Base-by-base conservation (phyloP, 2,329 filamentous ascomycete genomes). In the Pseudogymnoascus sp. region DNA sequence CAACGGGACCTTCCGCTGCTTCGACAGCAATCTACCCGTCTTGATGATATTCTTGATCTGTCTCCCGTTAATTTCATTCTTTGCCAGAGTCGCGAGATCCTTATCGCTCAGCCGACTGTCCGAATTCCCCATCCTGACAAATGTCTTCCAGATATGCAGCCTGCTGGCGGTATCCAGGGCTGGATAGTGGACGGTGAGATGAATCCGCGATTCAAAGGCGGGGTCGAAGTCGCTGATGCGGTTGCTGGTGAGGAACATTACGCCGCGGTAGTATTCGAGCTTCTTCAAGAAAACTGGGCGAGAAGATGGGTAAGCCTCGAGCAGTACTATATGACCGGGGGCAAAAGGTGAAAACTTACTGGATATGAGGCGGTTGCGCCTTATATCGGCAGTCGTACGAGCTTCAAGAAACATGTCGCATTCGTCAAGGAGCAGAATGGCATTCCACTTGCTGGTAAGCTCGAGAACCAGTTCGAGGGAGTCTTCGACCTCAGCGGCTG, bases 401-500 rank as follows among this genome's bases (percentile, higher is more conserved):
- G 68, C 67, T 60, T 74, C 71, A 1, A 76, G 69, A 74, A 86
- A 86, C n/a, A 86, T 81, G 68, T 87, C 85, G 21, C 84, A 87
- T 76, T 91, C 88, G 70, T 91, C 88, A 1, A 91, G 81, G 3
- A 91, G 79, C 0, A 91, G 77, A 2, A 91, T 83, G 0, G 87
- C 87, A 54, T 87, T 86, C 88, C 88, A 91, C 1, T 81, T 81
- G 66, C 89, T 85, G 1, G 88, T 88, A 66, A 93, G 86, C 71
- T 90, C 86, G 66, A 93, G 80, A 64, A 89, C 87, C 65, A 83
- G 67, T 61, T 83, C 69, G 82, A 83, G 34, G 91, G 79, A 68
- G 86, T 85, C 10, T 77, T 77, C 73, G 91, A 89, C 0, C 92
- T 80, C 18, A 81, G 81, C 65, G 81, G 79, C 0, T 85, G 82